Percentiles rank a stretch among this genome's conserved stretches.
These are phyloP conservation scores for Mrakia frigida DNA, from an alignment of 768 basidiomycete genomes.

Conservation along the genomic window DNA sequence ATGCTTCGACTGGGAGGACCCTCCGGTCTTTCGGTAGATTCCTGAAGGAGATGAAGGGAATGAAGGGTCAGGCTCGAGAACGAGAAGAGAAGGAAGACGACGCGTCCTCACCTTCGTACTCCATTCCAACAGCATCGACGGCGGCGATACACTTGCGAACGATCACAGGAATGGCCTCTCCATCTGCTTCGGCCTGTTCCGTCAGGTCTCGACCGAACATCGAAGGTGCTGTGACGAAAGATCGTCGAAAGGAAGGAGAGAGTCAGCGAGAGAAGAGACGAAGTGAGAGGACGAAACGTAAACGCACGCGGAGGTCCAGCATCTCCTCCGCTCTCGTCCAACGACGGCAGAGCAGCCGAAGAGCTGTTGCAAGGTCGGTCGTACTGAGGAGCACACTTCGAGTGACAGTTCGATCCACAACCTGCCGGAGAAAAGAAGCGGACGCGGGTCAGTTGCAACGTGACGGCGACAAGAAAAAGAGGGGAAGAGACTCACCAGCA, in stretches of 20 bases:
- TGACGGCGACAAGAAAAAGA: background rate
- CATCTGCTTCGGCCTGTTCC: slow-evolving; percentile 62
- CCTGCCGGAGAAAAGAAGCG: slow-evolving; percentile 47
- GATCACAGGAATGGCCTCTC: slow-evolving; percentile 64
- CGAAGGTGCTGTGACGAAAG: slow-evolving; percentile 58
- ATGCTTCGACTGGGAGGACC: slow-evolving; percentile 79
- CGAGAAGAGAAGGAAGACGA: background rate
- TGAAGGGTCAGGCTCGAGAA: background rate
- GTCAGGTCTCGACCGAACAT: slow-evolving; percentile 87
- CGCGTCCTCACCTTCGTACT: slow-evolving; percentile 62
- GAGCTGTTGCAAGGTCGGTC: slow-evolving; percentile 56
- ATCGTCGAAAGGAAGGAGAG: slow-evolving; percentile 22
- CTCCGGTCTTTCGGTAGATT: slow-evolving; percentile 96
- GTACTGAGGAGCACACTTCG: slow-evolving; percentile 70
- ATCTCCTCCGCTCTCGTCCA: slow-evolving; percentile 31
- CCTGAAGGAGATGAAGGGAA: slow-evolving; percentile 40
- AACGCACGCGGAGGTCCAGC: slow-evolving; percentile 44
- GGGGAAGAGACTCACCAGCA: slow-evolving; percentile 56
- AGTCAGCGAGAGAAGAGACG: slow-evolving; percentile 2
- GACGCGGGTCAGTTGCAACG: background rate
- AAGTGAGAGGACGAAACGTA: background rate
- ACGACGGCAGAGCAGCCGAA: slow-evolving; percentile 32
- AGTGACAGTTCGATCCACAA: slow-evolving; percentile 80
- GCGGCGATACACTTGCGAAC: slow-evolving; percentile 95
- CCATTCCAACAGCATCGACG: slow-evolving; percentile 79